Evolutionary conservation across 305 asterid genomes (phyloP).

Genomic region (Fraxinus sp.): DNA sequence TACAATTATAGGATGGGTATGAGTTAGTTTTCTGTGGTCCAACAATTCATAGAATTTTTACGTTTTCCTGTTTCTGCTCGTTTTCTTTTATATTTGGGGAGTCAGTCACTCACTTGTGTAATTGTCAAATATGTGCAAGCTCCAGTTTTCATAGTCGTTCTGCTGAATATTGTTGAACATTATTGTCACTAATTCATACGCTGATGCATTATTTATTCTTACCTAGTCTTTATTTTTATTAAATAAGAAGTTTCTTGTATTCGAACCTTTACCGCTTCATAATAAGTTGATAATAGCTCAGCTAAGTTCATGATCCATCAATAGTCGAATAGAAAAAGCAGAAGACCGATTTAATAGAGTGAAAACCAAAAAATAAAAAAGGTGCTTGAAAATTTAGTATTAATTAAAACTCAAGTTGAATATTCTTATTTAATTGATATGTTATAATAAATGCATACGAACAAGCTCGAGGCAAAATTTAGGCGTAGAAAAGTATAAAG

Average conservation of each 20-base stretch:
- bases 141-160: not conserved
- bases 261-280: not conserved
- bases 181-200: not conserved
- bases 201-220: not conserved
- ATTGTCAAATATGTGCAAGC: constrained; percentile 1
- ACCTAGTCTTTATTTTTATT: not conserved
- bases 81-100: not conserved
- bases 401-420: not conserved
- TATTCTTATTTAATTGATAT: not conserved
- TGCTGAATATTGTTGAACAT: not conserved
- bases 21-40: not conserved
- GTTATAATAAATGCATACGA: not conserved
- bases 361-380: not conserved
- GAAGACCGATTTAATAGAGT: not conserved
- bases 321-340: not conserved
- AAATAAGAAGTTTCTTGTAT: not conserved
- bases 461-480: not conserved
- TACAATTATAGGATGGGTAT: not conserved
- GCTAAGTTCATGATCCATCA: not conserved
- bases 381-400: not conserved
- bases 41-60: not conserved
- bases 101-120: not conserved
- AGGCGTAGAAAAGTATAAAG: not conserved
- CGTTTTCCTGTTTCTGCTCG: not conserved
- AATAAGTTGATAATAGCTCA: not conserved